Percentiles rank a stretch among this genome's conserved stretches.
Evolutionary conservation across 2,329 filamentous ascomycete species (phyloP).

Genomic region (Xylariales sp.): DNA sequence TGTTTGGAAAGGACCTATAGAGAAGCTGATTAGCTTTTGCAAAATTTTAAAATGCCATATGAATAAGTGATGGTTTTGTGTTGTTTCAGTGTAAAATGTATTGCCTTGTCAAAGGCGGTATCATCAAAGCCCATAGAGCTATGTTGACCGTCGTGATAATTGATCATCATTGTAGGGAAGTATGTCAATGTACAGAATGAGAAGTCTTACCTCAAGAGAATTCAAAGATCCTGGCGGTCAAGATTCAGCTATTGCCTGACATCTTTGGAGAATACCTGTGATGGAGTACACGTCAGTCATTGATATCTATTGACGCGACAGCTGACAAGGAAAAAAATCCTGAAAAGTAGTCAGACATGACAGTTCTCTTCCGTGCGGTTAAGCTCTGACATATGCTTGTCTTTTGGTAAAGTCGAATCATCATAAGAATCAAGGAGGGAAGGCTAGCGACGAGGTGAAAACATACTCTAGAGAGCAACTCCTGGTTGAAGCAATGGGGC

Average conservation of each 20-base stretch:
- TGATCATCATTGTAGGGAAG: slow-evolving; percentile 59
- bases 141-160: slow-evolving; percentile 87
- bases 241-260: too few relatives aligned
- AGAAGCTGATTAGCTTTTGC: too few relatives aligned
- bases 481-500: too few relatives aligned
- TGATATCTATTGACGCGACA: not conserved
- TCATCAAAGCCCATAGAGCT: slow-evolving; percentile 73
- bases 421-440: slow-evolving; percentile 50
- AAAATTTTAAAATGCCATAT: too few relatives aligned
- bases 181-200: slow-evolving; percentile 7
- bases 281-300: slow-evolving; percentile 1
- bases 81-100: slow-evolving; percentile 27
- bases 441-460: not conserved
- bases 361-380: slow-evolving; percentile 43
- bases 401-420: slow-evolving; percentile 77
- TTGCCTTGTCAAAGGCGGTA: slow-evolving; percentile 72
- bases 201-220: slow-evolving; percentile 10
- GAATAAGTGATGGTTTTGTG: too few relatives aligned
- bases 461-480: too few relatives aligned
- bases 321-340: not conserved
- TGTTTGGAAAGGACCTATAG: too few relatives aligned
- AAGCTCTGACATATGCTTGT: slow-evolving; percentile 99
- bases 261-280: too few relatives aligned
- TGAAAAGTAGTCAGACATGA: slow-evolving; percentile 37
- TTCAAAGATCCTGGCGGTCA: too few relatives aligned